Conservation (phyloP, 1,284 basidiomycete genomes). For the Ustilago sp. region DNA sequence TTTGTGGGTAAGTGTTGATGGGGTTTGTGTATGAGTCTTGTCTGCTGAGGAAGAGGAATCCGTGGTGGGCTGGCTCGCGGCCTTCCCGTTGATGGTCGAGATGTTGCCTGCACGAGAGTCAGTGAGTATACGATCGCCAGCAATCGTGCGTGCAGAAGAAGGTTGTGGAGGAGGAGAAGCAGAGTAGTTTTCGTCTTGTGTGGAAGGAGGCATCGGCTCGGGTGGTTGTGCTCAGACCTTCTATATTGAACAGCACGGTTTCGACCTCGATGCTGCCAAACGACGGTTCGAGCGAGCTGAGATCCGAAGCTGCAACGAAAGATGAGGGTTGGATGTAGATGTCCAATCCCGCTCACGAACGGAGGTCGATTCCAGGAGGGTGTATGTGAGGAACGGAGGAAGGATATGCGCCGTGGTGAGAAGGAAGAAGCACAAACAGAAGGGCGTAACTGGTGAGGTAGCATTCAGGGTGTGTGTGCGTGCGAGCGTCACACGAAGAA, state of each 20-base stretch:
- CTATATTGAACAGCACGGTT: not conserved
- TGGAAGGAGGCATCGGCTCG: conserved; percentile 32
- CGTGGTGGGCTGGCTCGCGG: conserved; percentile 9
- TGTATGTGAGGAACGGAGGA: not conserved
- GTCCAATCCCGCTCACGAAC: not conserved
- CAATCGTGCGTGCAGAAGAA: conserved; percentile 4
- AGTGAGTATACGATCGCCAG: conserved; percentile 25
- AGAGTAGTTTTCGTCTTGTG: conserved; percentile 5
- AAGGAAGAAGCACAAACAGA: not conserved
- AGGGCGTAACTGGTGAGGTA: conserved; percentile 15
- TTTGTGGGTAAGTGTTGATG: conserved; percentile 32
- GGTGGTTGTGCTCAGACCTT: not conserved
- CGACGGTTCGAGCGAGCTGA: not conserved
- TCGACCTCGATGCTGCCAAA: conserved; percentile 1
- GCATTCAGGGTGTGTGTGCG: not conserved
- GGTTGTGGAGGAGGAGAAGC: conserved; percentile 7
- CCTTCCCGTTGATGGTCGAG: conserved; percentile 1
- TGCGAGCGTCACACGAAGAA: conserved; percentile 9
- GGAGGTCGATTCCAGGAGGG: not conserved
- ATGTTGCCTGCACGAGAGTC: conserved; percentile 33
- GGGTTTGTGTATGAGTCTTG: conserved; percentile 2
- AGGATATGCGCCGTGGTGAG: conserved; percentile 1
- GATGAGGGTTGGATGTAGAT: not conserved
- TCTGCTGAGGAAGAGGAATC: conserved; percentile 5
- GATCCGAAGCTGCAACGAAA: not conserved